Evolutionary conservation across 805 yeast species (phyloP).

Genomic region (Priceomyces haplophilus): DNA sequence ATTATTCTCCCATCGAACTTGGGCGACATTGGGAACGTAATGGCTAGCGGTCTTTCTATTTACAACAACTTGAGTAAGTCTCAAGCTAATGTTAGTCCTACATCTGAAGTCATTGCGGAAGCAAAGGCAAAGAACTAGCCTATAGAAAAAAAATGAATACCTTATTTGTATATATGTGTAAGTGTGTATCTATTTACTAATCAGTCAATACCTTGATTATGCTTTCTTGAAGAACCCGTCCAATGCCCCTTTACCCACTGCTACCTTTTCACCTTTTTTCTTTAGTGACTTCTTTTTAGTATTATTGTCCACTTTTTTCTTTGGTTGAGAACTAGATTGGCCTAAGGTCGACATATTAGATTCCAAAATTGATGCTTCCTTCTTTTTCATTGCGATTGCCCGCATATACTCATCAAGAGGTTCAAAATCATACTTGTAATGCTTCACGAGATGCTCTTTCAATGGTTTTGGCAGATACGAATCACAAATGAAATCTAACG

Average conservation of each 20-base stretch:
- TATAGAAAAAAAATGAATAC: neutral
- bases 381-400: constrained; percentile 16
- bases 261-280: constrained; percentile 41
- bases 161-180: neutral
- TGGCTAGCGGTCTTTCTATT: constrained; percentile 75
- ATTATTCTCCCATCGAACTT: constrained; percentile 73
- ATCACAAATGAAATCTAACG: constrained; percentile 47
- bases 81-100: constrained; percentile 11
- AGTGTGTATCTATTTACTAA: neutral
- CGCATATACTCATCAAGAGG: constrained; percentile 17
- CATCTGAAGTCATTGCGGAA: constrained; percentile 12
- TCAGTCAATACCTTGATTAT: neutral
- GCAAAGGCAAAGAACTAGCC: neutral
- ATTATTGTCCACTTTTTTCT: constrained; percentile 20
- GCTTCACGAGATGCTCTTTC: constrained; percentile 15
- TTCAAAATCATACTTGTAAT: constrained; percentile 19
- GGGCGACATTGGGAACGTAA: constrained; percentile 69
- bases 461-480: constrained; percentile 37
- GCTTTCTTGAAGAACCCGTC: constrained; percentile 62
- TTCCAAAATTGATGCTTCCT: constrained; percentile 24
- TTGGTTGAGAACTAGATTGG: constrained; percentile 16
- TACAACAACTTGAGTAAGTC: constrained; percentile 48
- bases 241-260: constrained; percentile 62
- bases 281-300: constrained; percentile 17
- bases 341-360: constrained; percentile 23